Conservation (phyloP, 768 basidiomycete species). For the Hysterangium stoloniferum region DNA sequence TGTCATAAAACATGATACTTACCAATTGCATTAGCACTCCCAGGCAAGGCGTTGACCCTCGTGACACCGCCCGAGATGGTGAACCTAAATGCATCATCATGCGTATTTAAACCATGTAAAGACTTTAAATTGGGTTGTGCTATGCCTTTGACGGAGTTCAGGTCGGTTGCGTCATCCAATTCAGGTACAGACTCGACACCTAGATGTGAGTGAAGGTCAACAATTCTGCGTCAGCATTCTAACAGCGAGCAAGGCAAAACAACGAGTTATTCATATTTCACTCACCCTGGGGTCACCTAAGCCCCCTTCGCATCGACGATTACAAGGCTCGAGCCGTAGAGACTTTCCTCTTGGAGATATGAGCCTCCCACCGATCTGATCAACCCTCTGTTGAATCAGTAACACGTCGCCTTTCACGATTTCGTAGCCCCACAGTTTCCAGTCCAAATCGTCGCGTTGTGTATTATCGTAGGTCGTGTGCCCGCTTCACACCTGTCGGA, state of each 20-base stretch:
- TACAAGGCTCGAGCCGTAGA: slow-evolving; percentile 23
- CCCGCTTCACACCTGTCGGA: slow-evolving; percentile 53
- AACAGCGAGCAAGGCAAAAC: not conserved
- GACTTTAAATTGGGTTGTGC: slow-evolving; percentile 40
- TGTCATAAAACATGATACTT: slow-evolving; percentile 14
- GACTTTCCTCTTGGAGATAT: slow-evolving; percentile 17
- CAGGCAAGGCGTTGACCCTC: slow-evolving; percentile 68
- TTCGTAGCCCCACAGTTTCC: slow-evolving; percentile 59
- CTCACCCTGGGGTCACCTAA: slow-evolving; percentile 55
- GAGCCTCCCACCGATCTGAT: slow-evolving; percentile 46
- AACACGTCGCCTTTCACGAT: slow-evolving; percentile 52
- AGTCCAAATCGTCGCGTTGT: slow-evolving; percentile 76
- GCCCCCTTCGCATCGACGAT: slow-evolving; percentile 51
- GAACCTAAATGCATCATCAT: slow-evolving; percentile 62
- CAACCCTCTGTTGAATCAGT: slow-evolving; percentile 55
- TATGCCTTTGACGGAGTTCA: slow-evolving; percentile 42
- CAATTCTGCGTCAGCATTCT: slow-evolving; percentile 25
- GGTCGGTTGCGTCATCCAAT: slow-evolving; percentile 44
- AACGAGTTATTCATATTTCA: too few species aligned
- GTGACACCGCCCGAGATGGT: slow-evolving; percentile 79
- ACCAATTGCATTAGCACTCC: slow-evolving; percentile 62
- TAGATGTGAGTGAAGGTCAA: slow-evolving; percentile 64
- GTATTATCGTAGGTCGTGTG: slow-evolving; percentile 46
- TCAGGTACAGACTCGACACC: slow-evolving; percentile 47
- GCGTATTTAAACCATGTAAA: slow-evolving; percentile 75